Evolutionary conservation across 208 protist species (phyloP).

Genomic region (Vickermania ingenoplastis): DNA sequence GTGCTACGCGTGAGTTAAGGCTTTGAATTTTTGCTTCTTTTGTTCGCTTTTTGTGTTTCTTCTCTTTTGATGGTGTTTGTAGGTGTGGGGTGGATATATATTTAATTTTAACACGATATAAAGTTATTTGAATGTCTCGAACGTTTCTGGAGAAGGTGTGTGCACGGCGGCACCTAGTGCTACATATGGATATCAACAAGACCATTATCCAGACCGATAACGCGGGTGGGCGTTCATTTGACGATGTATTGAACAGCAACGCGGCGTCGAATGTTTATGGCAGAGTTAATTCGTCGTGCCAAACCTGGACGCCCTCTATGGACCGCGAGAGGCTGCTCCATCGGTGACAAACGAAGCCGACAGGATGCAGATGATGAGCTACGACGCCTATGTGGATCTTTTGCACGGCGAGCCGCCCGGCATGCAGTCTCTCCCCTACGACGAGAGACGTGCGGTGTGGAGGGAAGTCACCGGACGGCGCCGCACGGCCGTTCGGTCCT

Average conservation of each 20-base stretch:
- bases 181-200: constrained; percentile 89
- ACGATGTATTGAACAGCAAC: constrained; percentile 85
- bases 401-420: constrained; percentile 39
- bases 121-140: constrained; percentile 24
- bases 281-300: constrained; percentile 14
- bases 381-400: constrained; percentile 59
- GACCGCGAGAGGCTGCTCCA: constrained; percentile 23
- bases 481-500: constrained; percentile 34
- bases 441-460: constrained; percentile 48
- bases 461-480: constrained; percentile 38
- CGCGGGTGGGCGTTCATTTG: constrained; percentile 58
- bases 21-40: background rate
- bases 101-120: background rate
- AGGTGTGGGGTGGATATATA: background rate
- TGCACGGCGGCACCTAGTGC: constrained; percentile 50
- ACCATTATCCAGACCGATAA: constrained; percentile 83
- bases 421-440: constrained; percentile 54
- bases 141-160: constrained; percentile 37
- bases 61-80: background rate
- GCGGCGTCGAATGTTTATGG: constrained; percentile 70
- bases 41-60: background rate
- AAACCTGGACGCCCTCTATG: constrained; percentile 34
- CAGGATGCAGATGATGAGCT: constrained; percentile 29
- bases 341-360: background rate
- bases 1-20: background rate